Evolutionary conservation across 805 yeast species (phyloP).

Genomic region (Pichia gijzeniarum): DNA sequence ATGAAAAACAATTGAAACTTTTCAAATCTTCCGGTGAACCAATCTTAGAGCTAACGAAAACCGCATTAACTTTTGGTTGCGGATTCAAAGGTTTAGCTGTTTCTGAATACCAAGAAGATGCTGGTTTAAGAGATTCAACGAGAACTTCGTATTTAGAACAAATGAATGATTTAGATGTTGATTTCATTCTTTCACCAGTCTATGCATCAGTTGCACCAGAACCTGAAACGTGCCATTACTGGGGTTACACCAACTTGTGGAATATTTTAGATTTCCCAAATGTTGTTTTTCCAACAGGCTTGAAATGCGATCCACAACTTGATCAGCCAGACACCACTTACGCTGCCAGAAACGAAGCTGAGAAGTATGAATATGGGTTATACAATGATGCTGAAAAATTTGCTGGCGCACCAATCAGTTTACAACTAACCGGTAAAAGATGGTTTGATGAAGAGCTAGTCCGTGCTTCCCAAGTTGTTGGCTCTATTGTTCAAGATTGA

Average conservation of each 20-base stretch:
- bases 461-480: constrained; percentile 38
- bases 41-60: constrained; percentile 45
- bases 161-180: constrained; percentile 46
- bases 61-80: constrained; percentile 46
- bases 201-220: constrained; percentile 62
- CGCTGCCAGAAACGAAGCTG: constrained; percentile 35
- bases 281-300: constrained; percentile 50
- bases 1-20: constrained; percentile 39
- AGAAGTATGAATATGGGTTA: constrained; percentile 29
- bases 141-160: constrained; percentile 44
- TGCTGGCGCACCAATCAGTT: constrained; percentile 42
- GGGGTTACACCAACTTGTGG: constrained; percentile 69
- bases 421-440: constrained; percentile 46
- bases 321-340: constrained; percentile 37
- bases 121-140: constrained; percentile 43
- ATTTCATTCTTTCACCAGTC: constrained; percentile 56
- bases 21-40: constrained; percentile 64
- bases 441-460: constrained; percentile 44
- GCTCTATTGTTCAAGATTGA: constrained; percentile 24
- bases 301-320: constrained; percentile 43
- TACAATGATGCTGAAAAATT: constrained; percentile 33
- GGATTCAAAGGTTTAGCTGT: constrained; percentile 43
- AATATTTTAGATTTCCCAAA: constrained; percentile 64
- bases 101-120: constrained; percentile 42
- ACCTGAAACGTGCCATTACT: constrained; percentile 52